Conservation (phyloP, 2,329 filamentous ascomycete genomes). For the Colletotrichum spinosum region DNA sequence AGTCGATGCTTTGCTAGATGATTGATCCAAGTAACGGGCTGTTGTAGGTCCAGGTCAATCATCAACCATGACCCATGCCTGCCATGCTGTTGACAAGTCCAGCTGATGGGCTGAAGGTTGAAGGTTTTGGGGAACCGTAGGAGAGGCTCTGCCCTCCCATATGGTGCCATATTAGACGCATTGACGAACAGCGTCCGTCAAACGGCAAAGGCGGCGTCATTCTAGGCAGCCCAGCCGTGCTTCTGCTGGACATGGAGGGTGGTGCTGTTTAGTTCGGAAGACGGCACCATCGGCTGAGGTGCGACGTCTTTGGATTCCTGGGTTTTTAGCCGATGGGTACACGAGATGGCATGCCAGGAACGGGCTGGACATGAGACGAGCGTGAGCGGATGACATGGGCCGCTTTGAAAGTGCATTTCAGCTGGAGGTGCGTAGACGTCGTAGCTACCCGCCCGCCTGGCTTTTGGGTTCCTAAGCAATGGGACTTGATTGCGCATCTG, state of each 20-base stretch:
- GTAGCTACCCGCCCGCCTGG: no score
- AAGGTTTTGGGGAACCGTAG: neutral
- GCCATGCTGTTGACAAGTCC: constrained; percentile 13
- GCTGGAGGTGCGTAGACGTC: no score
- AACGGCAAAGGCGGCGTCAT: neutral
- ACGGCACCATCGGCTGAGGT: constrained; percentile 22
- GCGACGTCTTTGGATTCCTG: constrained; percentile 2
- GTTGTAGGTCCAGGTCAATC: constrained; percentile 14
- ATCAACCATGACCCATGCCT: neutral
- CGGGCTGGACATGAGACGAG: constrained; percentile 25
- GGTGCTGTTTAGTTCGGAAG: constrained; percentile 11
- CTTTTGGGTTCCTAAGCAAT: no score
- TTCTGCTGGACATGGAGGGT: neutral
- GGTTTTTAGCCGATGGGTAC: constrained; percentile 13
- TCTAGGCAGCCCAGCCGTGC: neutral
- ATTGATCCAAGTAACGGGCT: neutral
- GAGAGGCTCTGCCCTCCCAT: constrained; percentile 9
- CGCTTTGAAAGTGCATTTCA: no score
- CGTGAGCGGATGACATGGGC: neutral
- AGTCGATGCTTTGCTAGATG: no score
- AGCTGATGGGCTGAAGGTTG: constrained; percentile 7
- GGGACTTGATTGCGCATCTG: no score
- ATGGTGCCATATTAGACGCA: constrained; percentile 6
- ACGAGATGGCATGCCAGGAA: constrained; percentile 17
- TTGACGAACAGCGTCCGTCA: constrained; percentile 4